A percentile compares a stretch with the other conserved stretches of the same genome.
These are phyloP conservation scores for Boletus vermiculosoides DNA, from an alignment of 768 basidiomycete genomes.

Conservation along the genomic window DNA sequence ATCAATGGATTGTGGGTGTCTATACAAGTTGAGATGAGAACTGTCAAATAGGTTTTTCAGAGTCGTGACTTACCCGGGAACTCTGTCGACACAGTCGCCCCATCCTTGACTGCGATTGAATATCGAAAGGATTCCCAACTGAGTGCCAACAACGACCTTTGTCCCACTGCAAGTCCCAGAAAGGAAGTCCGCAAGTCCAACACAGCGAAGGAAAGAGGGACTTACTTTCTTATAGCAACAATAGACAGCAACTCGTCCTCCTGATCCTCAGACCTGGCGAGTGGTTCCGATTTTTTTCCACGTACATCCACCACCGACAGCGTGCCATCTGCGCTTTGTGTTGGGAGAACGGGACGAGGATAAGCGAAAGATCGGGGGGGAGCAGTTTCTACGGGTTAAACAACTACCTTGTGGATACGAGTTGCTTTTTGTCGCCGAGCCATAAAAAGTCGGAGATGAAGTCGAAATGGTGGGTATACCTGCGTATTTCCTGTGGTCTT, in stretches of 20 bases:
- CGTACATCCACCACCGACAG: conserved; percentile 91
- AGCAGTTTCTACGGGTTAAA: not conserved
- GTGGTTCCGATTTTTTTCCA: conserved; percentile 71
- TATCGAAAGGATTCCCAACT: conserved; percentile 83
- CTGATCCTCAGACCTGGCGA: conserved; percentile 91
- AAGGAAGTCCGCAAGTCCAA: not conserved
- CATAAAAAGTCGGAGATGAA: conserved; percentile 93
- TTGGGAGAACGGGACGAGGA: not conserved
- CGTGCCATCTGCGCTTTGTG: conserved; percentile 82
- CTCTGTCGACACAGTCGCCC: conserved; percentile 88
- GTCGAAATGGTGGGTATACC: conserved; percentile 87
- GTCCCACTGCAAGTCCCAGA: conserved; percentile 46
- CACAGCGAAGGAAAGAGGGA: conserved; percentile 2
- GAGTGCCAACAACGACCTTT: conserved; percentile 87
- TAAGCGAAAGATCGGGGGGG: not conserved
- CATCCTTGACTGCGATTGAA: conserved; percentile 88
- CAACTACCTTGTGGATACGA: conserved; percentile 80
- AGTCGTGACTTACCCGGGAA: conserved; percentile 64
- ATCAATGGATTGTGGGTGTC: conserved; percentile 90
- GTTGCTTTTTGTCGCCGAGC: conserved; percentile 78
- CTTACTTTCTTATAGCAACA: conserved; percentile 78
- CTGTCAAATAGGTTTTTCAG: not conserved
- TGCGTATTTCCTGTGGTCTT: conserved; percentile 56
- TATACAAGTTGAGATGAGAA: conserved; percentile 33
- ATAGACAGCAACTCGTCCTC: conserved; percentile 92